phyloP scores from a whole-genome alignment of 1,284 basidiomycete genomes.

The Cystobasidium slooffiae region DNA sequence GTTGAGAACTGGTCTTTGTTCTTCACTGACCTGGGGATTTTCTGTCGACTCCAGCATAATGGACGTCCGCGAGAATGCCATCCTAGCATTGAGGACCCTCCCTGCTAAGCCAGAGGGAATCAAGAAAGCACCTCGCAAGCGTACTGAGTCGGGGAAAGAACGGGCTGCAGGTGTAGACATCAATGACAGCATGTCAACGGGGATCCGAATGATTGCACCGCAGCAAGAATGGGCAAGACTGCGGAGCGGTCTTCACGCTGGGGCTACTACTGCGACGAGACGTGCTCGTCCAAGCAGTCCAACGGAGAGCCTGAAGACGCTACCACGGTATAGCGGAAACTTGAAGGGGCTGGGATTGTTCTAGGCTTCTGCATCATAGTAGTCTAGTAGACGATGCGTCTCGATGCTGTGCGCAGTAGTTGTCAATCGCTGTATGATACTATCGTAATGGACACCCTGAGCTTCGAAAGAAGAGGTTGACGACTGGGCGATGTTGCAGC shows the following conservation, averaged over 20 bases:
- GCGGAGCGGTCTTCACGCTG: background rate
- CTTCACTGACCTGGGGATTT: background rate
- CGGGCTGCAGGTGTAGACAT: background rate
- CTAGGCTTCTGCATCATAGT: background rate
- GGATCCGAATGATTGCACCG: background rate
- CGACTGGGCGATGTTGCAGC: too few species aligned
- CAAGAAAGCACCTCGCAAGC: background rate
- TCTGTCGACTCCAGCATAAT: conserved; percentile 1
- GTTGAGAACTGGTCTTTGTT: background rate
- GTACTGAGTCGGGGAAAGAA: background rate
- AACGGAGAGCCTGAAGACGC: background rate
- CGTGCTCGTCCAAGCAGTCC: background rate
- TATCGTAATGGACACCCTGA: background rate
- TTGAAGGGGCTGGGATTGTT: conserved; percentile 9
- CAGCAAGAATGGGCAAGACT: conserved; percentile 1
- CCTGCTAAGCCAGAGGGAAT: conserved; percentile 44
- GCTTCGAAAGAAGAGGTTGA: too few species aligned
- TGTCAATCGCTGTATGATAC: conserved; percentile 46
- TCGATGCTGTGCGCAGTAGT: background rate
- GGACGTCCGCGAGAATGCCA: conserved; percentile 35
- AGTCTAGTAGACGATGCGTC: background rate
- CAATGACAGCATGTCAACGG: background rate
- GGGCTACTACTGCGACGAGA: background rate
- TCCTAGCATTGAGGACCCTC: conserved; percentile 4
- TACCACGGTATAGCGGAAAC: background rate